These are phyloP conservation scores for Hemileccinum rubropunctum DNA, from an alignment of 768 basidiomycete genomes.

Conservation along the genomic window DNA sequence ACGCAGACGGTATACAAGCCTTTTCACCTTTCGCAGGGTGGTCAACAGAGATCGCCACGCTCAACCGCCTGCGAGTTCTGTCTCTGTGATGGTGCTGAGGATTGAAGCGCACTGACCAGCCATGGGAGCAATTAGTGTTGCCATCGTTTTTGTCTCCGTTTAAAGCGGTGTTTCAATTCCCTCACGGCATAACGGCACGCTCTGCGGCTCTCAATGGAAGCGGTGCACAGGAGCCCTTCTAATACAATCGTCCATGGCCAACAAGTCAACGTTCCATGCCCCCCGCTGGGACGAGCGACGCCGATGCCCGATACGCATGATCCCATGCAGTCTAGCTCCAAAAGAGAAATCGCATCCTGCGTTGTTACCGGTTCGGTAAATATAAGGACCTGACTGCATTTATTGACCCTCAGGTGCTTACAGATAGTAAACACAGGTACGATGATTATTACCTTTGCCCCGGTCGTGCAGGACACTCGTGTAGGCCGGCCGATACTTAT, in stretches of 20 bases:
- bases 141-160: constrained; percentile 28
- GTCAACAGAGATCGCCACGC: constrained; percentile 32
- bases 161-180: constrained; percentile 19
- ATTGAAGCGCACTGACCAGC: constrained; percentile 35
- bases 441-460: constrained; percentile 2
- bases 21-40: constrained; percentile 40
- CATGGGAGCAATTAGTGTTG: constrained; percentile 22
- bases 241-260: constrained; percentile 22
- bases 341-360: background rate
- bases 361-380: background rate
- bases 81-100: constrained; percentile 39
- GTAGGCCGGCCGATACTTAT: constrained; percentile 12
- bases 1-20: constrained; percentile 38
- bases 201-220: constrained; percentile 13
- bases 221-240: constrained; percentile 23
- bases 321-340: background rate
- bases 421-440: constrained; percentile 7
- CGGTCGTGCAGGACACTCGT: constrained; percentile 8
- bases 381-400: constrained; percentile 2
- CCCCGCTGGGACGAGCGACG: constrained; percentile 1
- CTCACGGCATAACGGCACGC: constrained; percentile 28
- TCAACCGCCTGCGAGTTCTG: constrained; percentile 39
- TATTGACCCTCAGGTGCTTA: background rate
- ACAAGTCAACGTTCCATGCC: constrained; percentile 1
- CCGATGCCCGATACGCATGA: background rate